These are phyloP conservation scores for Vigna nakashimae DNA, from an alignment of 306 rosid genomes.

Conservation along the genomic window DNA sequence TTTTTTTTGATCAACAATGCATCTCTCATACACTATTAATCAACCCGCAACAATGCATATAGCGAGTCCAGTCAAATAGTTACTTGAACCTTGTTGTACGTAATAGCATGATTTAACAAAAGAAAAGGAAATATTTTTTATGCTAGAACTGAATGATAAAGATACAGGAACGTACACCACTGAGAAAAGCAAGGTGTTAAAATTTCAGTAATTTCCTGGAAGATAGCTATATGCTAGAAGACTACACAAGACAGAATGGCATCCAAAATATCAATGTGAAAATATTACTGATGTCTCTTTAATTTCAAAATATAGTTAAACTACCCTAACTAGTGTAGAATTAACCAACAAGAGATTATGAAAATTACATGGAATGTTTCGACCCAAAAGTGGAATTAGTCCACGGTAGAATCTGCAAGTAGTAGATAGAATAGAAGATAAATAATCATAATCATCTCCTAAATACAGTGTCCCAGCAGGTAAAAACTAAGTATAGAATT, in stretches of 20 bases:
- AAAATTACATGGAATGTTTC: conserved; percentile 70
- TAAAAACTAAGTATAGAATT: conserved; percentile 26
- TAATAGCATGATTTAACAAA: conserved; percentile 9
- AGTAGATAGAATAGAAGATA: conserved; percentile 34
- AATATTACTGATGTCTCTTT: conserved; percentile 18
- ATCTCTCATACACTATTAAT: conserved; percentile 8
- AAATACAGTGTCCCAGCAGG: conserved; percentile 13
- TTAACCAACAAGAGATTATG: conserved; percentile 43
- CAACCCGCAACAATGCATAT: conserved; percentile 23
- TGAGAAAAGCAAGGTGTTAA: conserved; percentile 20
- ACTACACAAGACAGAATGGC: background rate
- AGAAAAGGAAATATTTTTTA: background rate
- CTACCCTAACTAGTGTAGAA: conserved; percentile 22
- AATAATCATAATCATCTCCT: conserved; percentile 40
- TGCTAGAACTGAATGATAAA: conserved; percentile 9
- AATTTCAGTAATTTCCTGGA: background rate
- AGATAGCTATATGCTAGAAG: conserved; percentile 5
- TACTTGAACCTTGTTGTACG: background rate
- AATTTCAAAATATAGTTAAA: conserved; percentile 18
- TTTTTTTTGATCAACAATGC: conserved; percentile 8
- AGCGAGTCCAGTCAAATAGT: conserved; percentile 10
- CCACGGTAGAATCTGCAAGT: conserved; percentile 71
- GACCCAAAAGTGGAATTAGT: conserved; percentile 67
- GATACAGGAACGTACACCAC: conserved; percentile 23
- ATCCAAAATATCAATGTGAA: conserved; percentile 6